These are phyloP conservation scores for Staphylotrichum longicolle DNA, from an alignment of 495 filamentous ascomycete species.

Conservation along the genomic window DNA sequence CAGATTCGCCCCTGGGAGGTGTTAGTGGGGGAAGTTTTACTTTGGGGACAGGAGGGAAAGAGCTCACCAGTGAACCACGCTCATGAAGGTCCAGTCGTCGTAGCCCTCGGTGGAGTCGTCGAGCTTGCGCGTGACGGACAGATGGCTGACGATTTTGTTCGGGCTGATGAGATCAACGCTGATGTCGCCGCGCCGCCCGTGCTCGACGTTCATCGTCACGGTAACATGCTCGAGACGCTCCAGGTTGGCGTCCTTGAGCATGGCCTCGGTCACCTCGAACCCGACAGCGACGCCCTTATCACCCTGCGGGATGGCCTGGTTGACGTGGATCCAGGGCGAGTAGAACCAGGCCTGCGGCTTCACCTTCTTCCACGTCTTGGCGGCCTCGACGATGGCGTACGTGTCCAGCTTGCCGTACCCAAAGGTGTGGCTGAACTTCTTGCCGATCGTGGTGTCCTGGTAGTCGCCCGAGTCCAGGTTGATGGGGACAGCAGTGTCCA, in stretches of 20 bases:
- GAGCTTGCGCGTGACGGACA: slow-evolving; percentile 66
- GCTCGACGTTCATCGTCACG: slow-evolving; percentile 93
- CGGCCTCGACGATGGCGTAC: slow-evolving; percentile 79
- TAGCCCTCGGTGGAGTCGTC: slow-evolving; percentile 73
- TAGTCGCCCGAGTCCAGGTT: slow-evolving; percentile 70
- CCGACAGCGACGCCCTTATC: slow-evolving; percentile 71
- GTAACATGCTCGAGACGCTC: slow-evolving; percentile 89
- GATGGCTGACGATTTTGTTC: slow-evolving; percentile 73
- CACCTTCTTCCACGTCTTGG: slow-evolving; percentile 79
- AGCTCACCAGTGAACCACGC: slow-evolving; percentile 83
- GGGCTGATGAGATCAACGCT: slow-evolving; percentile 91
- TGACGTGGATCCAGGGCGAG: slow-evolving; percentile 89
- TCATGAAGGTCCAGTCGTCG: slow-evolving; percentile 98
- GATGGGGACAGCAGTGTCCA: slow-evolving; percentile 81
- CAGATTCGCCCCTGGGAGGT: slow-evolving; percentile 73
- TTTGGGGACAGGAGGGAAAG: neutral
- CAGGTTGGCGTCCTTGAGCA: slow-evolving; percentile 78
- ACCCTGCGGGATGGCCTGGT: slow-evolving; percentile 83
- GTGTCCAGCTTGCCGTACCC: slow-evolving; percentile 94
- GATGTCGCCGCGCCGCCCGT: slow-evolving; percentile 82
- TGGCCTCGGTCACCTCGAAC: slow-evolving; percentile 73
- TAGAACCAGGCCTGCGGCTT: slow-evolving; percentile 98
- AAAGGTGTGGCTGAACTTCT: slow-evolving; percentile 87
- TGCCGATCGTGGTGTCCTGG: slow-evolving; percentile 75
- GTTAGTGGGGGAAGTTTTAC: slow-evolving; percentile 26